phyloP scores from a whole-genome alignment of 2,329 filamentous ascomycete genomes.

The Fusarium albidum region DNA sequence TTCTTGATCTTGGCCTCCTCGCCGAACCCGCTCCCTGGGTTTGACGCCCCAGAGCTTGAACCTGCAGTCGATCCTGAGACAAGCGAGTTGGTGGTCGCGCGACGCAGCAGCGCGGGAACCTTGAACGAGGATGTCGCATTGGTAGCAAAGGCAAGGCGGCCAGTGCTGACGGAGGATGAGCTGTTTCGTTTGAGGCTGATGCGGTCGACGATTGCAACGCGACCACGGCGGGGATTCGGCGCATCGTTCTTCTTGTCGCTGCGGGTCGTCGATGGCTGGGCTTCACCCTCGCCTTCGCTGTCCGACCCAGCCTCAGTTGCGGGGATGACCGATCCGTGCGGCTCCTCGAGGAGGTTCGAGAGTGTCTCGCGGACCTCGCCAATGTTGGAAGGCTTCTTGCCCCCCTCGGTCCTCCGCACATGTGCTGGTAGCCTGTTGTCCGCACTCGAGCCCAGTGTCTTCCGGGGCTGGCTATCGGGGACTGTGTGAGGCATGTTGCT shows the following conservation, averaged over 20 bases:
- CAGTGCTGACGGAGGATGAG: constrained; percentile 46
- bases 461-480: constrained; percentile 62
- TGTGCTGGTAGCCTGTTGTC: constrained; percentile 65
- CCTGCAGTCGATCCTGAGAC: constrained; percentile 49
- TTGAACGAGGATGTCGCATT: constrained; percentile 62
- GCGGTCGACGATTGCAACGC: constrained; percentile 71
- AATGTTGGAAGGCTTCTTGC: constrained; percentile 75
- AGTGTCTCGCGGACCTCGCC: constrained; percentile 85
- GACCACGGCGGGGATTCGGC: constrained; percentile 47
- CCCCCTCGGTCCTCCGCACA: constrained; percentile 67
- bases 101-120: constrained; percentile 74
- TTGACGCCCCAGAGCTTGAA: constrained; percentile 45
- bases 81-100: constrained; percentile 74
- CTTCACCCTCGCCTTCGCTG: constrained; percentile 51
- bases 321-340: constrained; percentile 58
- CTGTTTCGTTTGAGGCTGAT: constrained; percentile 71
- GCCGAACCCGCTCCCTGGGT: constrained; percentile 49
- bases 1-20: constrained; percentile 67
- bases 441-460: constrained; percentile 45
- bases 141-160: constrained; percentile 66
- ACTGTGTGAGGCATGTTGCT: constrained; percentile 46
- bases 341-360: constrained; percentile 82
- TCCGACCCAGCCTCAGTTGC: constrained; percentile 50
- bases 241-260: constrained; percentile 61
- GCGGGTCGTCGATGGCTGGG: constrained; percentile 27